Base-by-base conservation (phyloP, 371 early-diverging fungal genomes). In the Mucor plumbeus region DNA sequence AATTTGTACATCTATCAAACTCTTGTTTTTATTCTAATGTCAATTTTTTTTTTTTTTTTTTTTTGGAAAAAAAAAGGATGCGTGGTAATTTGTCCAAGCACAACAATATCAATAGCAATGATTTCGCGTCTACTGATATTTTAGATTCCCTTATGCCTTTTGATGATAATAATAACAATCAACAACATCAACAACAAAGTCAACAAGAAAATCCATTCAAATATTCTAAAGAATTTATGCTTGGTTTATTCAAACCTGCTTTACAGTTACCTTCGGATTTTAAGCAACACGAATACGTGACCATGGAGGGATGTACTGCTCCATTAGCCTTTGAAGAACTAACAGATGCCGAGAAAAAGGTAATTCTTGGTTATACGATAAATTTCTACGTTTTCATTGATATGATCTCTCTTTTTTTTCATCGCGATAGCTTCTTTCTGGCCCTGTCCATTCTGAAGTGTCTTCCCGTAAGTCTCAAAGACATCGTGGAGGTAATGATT, bases 181-280 rank as follows among this genome's bases (percentile, higher is more conserved):
- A 35, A 4, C 50, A 47, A 31, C 53, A 48, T 40, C 65, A 64
- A 69, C 62, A 65, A 14, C 59, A 61, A 44, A 63, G 62, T 65
- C 60, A 67, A 19, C 66, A 71, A 13, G 63, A 76, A 36, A 87
- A 84, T 65, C 84, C 88, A 5, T 89, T 86, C 74, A 88, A 84
- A 83, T 94, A 92, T 75, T 87, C 90, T n/a, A 91, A 90, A 68
- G 94, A 92, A 36, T 81, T 85, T 59, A 92, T 94, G 92, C 80
- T 94, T n/a, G 83, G 85, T 33, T 81, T 94, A 58, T 94, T 85
- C 74, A 85, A 82, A 43, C 87, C 88, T 9, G 78, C 79, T 44
- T 53, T 50, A 11, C 87, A 79, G 38, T 64, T 89, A 35, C 87
- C 91, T 36, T 77, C 86, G 38, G 88, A 88, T 63, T 91, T 94